phyloP scores from a whole-genome alignment of 164 flowering plant species.

The Protea cynaroides region DNA sequence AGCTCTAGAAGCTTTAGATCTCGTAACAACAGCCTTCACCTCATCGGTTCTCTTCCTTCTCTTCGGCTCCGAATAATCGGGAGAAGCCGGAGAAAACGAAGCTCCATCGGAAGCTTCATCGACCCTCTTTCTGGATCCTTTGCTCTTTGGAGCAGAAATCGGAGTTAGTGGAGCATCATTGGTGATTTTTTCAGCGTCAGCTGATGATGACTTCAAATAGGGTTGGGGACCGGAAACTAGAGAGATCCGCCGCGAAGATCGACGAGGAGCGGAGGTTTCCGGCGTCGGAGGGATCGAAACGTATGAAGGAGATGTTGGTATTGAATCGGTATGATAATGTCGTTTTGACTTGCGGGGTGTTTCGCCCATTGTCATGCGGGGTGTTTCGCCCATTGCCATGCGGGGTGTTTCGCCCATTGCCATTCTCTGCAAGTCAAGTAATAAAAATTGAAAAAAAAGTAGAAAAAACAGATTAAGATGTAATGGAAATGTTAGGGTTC shows the following conservation, averaged over 20 bases:
- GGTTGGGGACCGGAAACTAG: background rate
- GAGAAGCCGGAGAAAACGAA: constrained; percentile 13
- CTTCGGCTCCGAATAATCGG: constrained; percentile 7
- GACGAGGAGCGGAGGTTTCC: constrained; percentile 12
- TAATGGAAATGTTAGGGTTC: too few relatives aligned
- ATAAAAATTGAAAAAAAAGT: too few relatives aligned
- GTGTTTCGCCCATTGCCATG: constrained; percentile 14
- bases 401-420: constrained; percentile 14
- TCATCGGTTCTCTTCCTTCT: constrained; percentile 11
- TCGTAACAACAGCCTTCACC: background rate
- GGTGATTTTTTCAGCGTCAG: background rate
- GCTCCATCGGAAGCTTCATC: background rate
- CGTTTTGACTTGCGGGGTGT: constrained; percentile 11
- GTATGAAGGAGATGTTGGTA: constrained; percentile 9
- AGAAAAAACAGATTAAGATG: too few relatives aligned
- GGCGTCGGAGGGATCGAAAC: constrained; percentile 12
- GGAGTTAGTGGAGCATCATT: constrained; percentile 3
- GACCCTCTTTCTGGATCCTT: background rate
- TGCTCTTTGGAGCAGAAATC: constrained; percentile 4
- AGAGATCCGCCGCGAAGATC: constrained; percentile 11
- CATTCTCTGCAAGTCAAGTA: too few relatives aligned
- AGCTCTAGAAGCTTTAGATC: constrained; percentile 2
- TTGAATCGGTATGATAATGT: background rate
- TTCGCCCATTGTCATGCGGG: constrained; percentile 8
- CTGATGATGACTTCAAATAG: background rate